Evolutionary conservation across 75 land plant species (phyloP).

Genomic region (Cryptomeria japonica): DNA sequence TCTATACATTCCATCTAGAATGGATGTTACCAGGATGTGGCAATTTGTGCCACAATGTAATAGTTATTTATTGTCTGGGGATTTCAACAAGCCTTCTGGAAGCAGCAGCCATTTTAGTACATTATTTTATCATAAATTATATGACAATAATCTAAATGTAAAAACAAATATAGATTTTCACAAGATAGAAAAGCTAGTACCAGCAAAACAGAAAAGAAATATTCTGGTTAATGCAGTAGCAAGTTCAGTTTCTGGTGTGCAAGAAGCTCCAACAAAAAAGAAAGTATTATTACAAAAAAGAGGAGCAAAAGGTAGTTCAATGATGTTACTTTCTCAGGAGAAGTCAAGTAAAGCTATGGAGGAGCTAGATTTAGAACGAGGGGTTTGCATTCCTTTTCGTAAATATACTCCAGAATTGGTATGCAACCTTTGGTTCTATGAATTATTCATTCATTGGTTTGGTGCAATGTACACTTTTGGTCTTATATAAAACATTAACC

Average conservation of each 20-base stretch:
- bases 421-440: slow-evolving; percentile 19
- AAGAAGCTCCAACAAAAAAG: neutral
- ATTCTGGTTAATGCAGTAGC: slow-evolving; percentile 6
- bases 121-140: neutral
- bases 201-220: neutral
- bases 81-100: neutral
- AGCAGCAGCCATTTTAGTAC: slow-evolving; percentile 3
- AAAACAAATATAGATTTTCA: neutral
- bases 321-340: neutral
- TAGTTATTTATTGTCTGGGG: neutral
- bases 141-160: neutral
- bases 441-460: neutral
- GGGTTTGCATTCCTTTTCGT: slow-evolving; percentile 92
- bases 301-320: slow-evolving; percentile 2
- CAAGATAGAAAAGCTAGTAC: neutral
- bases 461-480: neutral
- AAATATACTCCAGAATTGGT: slow-evolving; percentile 91
- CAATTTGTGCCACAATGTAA: slow-evolving; percentile 5
- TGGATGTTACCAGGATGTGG: slow-evolving; percentile 1
- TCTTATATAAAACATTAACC: neutral
- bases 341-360: slow-evolving; percentile 69
- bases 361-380: slow-evolving; percentile 90
- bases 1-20: neutral
- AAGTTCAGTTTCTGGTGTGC: neutral
- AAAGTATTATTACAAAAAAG: slow-evolving; percentile 13